A percentile compares a stretch with the other conserved stretches of the same genome.
These are phyloP conservation scores for Malassezia restricta DNA, from an alignment of 1,284 basidiomycete species.

Conservation along the genomic window DNA sequence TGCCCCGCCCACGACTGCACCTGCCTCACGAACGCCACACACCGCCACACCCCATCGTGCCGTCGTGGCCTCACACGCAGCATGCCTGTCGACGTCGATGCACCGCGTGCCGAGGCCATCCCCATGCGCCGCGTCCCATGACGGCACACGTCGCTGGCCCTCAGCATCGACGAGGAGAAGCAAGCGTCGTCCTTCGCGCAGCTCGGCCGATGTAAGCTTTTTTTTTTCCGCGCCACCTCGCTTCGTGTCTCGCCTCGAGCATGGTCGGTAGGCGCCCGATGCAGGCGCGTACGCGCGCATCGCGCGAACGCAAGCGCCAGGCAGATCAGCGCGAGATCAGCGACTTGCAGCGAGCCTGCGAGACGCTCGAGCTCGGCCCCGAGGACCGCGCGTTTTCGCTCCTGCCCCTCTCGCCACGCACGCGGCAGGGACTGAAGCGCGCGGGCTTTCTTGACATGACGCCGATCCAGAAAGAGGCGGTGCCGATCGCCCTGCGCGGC, in stretches of 20 bases:
- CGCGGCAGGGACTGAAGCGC: constrained; percentile 32
- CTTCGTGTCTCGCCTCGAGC: no score
- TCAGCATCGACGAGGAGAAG: neutral
- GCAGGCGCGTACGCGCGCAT: constrained; percentile 14
- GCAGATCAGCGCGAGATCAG: constrained; percentile 30
- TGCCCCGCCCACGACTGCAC: no score
- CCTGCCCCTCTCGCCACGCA: constrained; percentile 34
- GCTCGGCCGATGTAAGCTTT: no score
- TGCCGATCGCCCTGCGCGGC: constrained; percentile 33
- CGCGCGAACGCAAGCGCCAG: constrained; percentile 24
- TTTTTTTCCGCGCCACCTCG: no score
- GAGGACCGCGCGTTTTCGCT: constrained; percentile 23
- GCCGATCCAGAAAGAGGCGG: constrained; percentile 33
- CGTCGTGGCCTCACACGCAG: neutral
- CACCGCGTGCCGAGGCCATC: neutral
- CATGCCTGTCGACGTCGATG: neutral
- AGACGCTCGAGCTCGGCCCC: constrained; percentile 3
- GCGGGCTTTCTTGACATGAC: constrained; percentile 41
- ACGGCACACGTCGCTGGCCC: neutral
- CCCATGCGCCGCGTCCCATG: neutral
- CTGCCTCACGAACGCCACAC: no score
- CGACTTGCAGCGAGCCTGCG: constrained; percentile 23
- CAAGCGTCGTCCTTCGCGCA: neutral
- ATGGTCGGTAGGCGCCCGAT: neutral
- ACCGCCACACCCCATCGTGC: no score